Evolutionary conservation across 2,329 filamentous ascomycete genomes (phyloP).

Genomic region (Monosporascus sp.): DNA sequence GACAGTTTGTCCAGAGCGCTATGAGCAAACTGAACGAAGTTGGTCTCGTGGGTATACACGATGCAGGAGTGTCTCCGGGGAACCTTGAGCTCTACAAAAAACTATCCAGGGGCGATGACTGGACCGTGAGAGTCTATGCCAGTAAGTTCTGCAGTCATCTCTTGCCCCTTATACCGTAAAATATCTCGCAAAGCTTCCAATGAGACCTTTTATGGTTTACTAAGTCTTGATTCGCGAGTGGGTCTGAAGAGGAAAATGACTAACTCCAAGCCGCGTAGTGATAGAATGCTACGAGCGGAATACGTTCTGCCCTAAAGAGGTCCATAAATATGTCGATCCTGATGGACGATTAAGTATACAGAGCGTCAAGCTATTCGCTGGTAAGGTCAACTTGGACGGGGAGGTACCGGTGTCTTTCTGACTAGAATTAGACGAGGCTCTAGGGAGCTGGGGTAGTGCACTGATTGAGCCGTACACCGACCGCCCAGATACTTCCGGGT

Average conservation of each 20-base stretch:
- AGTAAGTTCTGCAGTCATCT: conserved; percentile 26
- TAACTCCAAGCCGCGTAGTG: conserved; percentile 31
- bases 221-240: too few relatives aligned
- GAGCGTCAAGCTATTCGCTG: conserved; percentile 67
- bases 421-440: conserved; percentile 53
- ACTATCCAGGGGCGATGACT: conserved; percentile 45
- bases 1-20: conserved; percentile 51
- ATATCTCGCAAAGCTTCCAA: background rate
- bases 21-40: conserved; percentile 59
- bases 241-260: background rate
- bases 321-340: conserved; percentile 36
- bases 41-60: conserved; percentile 65
- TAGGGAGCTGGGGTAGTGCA: conserved; percentile 68
- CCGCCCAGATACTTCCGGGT: conserved; percentile 55
- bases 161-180: background rate
- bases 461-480: conserved; percentile 68
- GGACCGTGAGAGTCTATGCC: conserved; percentile 60
- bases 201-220: background rate
- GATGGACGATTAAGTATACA: conserved; percentile 51
- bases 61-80: conserved; percentile 56
- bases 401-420: conserved; percentile 6
- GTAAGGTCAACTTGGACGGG: conserved; percentile 29
- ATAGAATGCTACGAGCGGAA: conserved; percentile 61
- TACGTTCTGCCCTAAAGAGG: conserved; percentile 53
- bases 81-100: conserved; percentile 51